Evolutionary conservation across 2,329 filamentous ascomycete species (phyloP).

Genomic region (Cordyceps farinosa): DNA sequence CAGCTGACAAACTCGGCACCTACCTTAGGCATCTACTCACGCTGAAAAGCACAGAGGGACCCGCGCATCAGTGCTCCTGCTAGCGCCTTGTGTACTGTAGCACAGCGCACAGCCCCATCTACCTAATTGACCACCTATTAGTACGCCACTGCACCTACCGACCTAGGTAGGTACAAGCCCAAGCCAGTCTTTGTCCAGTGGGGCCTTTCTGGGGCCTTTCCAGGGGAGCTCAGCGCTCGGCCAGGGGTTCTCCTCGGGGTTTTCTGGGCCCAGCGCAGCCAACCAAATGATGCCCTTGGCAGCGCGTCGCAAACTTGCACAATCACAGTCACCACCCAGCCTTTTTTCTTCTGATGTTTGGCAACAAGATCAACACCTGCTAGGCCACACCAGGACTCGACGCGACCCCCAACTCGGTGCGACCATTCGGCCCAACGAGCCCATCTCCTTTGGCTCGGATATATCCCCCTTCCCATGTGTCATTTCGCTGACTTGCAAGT

Average conservation of each 20-base stretch:
- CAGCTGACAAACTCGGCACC: neutral
- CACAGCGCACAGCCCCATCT: no score
- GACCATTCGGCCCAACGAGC: neutral
- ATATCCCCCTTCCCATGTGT: neutral
- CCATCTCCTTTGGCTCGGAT: neutral
- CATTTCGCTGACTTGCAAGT: neutral
- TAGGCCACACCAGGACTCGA: neutral
- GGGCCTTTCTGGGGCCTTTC: neutral
- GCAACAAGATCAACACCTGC: neutral
- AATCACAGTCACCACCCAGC: neutral
- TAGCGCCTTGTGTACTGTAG: no score
- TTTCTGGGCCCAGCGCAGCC: neutral
- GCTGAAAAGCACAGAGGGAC: no score
- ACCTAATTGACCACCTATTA: no score
- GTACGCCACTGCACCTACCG: no score
- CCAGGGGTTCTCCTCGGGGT: neutral
- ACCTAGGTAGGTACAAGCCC: neutral
- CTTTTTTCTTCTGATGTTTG: neutral
- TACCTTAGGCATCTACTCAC: no score
- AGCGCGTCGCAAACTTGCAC: neutral
- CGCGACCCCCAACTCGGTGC: neutral
- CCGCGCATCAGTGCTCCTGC: no score
- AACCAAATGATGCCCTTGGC: neutral
- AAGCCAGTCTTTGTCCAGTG: neutral
- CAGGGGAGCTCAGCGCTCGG: neutral